phyloP scores from a whole-genome alignment of 768 basidiomycete species.

The Hysterangium stoloniferum region DNA sequence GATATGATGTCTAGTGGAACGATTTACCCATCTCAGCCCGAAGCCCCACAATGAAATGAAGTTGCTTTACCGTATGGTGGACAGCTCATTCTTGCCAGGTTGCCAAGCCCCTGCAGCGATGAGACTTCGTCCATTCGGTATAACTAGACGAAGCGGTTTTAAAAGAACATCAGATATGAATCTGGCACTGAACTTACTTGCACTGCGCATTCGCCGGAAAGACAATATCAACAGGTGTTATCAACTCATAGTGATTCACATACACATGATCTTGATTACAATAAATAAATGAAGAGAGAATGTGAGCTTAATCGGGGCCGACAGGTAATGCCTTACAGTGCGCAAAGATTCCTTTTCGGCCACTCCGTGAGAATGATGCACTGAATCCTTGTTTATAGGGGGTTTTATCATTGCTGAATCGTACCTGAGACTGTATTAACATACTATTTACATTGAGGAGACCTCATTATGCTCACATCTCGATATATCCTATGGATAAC shows the following conservation, averaged over 20 bases:
- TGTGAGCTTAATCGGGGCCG: background rate
- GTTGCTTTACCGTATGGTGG: constrained; percentile 52
- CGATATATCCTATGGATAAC: constrained; percentile 89
- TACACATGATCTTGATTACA: constrained; percentile 54
- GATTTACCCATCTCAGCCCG: background rate
- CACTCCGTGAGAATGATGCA: constrained; percentile 81
- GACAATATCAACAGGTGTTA: constrained; percentile 11
- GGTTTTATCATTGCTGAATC: constrained; percentile 92
- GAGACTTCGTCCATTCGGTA: constrained; percentile 47
- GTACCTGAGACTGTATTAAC: constrained; percentile 43
- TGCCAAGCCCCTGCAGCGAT: constrained; percentile 80
- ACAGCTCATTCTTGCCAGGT: constrained; percentile 71
- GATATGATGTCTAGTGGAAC: constrained; percentile 46
- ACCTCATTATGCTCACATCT: constrained; percentile 45
- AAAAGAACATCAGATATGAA: background rate
- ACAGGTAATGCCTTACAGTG: constrained; percentile 48
- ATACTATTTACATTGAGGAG: background rate
- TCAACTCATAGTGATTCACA: constrained; percentile 20
- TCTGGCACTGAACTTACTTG: constrained; percentile 32
- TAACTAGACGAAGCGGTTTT: constrained; percentile 16
- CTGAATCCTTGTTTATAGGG: constrained; percentile 85
- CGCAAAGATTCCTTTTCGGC: constrained; percentile 86
- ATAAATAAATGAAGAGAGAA: no score
- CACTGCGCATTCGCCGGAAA: constrained; percentile 16
- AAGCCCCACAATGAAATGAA: background rate